phyloP scores from a whole-genome alignment of 768 basidiomycete species.

The Rhizopogon vesiculosus region DNA sequence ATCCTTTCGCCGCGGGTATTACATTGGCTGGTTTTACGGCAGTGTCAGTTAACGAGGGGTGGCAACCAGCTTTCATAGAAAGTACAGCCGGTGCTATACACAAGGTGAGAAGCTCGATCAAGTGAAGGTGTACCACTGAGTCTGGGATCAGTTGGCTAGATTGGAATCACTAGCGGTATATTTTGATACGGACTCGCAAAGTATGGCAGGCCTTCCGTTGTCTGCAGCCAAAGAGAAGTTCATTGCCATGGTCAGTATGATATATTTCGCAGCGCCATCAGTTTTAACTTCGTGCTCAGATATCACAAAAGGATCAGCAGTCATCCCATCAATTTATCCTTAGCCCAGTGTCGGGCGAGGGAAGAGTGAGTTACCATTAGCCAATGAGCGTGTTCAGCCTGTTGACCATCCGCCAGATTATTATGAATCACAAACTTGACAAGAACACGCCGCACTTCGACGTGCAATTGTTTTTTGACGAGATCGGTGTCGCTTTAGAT shows the following conservation, averaged over 20 bases:
- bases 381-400: background rate
- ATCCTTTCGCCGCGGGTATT: conserved; percentile 90
- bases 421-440: conserved; percentile 77
- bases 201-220: conserved; percentile 64
- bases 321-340: conserved; percentile 84
- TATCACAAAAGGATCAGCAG: conserved; percentile 41
- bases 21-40: conserved; percentile 87
- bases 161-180: conserved; percentile 87
- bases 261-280: background rate
- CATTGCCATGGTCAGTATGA: conserved; percentile 55
- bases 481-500: conserved; percentile 89
- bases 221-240: conserved; percentile 71
- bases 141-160: conserved; percentile 61
- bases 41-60: conserved; percentile 81
- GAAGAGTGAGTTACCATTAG: conserved; percentile 51
- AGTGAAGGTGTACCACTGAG: conserved; percentile 2
- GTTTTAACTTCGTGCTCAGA: conserved; percentile 28
- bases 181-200: conserved; percentile 88
- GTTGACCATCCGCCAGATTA: conserved; percentile 42
- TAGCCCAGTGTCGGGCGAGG: conserved; percentile 94
- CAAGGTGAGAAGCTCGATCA: conserved; percentile 49
- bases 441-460: conserved; percentile 80
- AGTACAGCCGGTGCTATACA: conserved; percentile 83
- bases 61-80: conserved; percentile 91
- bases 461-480: conserved; percentile 82